Base-by-base conservation (phyloP, 192 early-diverging fungal genomes). In the Backusella mclennaniae region DNA sequence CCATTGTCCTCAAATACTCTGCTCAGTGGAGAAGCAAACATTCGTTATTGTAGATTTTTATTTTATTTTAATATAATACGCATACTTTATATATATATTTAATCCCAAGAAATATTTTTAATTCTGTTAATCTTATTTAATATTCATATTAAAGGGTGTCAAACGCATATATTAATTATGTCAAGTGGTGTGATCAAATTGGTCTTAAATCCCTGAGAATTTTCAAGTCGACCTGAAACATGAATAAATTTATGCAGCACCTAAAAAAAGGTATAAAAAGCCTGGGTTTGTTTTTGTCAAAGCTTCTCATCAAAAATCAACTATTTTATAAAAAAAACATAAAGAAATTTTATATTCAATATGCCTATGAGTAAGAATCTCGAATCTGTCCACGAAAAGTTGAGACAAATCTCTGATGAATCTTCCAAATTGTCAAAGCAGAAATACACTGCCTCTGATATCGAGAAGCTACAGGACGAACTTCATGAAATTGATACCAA, bases 1-100 rank as follows among this genome's bases (percentile, higher is more conserved):
- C 74, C 9, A 15, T 75, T 8, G 66, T 75, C 4, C 66, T 63
- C 21, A 69, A 36, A 67, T 75, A 75, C 35, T 66, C 38, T 29
- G 35, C 21, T 26, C 12, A 42, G 12, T 75, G 74, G 74, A 44
- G 74, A n/a, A 35, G 38, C 11, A 69, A 69, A 14, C 8, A 29
- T 63, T 63, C 26, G 8, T 26, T 12, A 63, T 23, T 29, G 26
- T 26, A 23, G 26, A 4, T 26, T 14, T 63, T 63, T 33, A 33
- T 3, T 53, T 63, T 3, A 26, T 7, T 29, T 63, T 29, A 63
- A 63, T 63, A 29, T 63, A 63, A 56, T 56, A 56, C 21, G 17
- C 17, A 15, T n/a, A 3, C 19, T 52, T 52, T 52, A n/a, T 6
- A 23, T 11, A 56, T 23, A n/a, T 23, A 1, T 21, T 1, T 44